phyloP scores from a whole-genome alignment of 805 yeast genomes.

The Candida easanensis region DNA sequence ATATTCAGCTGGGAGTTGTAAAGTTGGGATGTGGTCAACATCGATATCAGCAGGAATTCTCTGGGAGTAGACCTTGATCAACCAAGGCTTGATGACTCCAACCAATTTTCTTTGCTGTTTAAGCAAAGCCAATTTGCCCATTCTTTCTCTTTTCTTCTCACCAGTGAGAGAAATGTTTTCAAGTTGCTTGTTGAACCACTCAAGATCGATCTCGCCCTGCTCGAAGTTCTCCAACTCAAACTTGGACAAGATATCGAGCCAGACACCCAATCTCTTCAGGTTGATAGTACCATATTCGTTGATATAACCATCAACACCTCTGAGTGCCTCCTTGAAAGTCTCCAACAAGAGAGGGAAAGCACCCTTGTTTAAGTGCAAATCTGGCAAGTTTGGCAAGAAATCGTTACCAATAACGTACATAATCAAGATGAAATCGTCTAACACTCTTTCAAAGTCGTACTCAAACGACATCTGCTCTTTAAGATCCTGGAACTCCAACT shows the following conservation, averaged over 20 bases:
- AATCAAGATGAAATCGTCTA: constrained; percentile 90
- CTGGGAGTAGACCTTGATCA: constrained; percentile 33
- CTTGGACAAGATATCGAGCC: constrained; percentile 72
- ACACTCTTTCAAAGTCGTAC: constrained; percentile 80
- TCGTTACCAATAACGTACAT: constrained; percentile 97
- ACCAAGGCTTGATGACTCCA: constrained; percentile 50
- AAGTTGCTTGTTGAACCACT: constrained; percentile 86
- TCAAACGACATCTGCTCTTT: constrained; percentile 58
- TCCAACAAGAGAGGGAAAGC: constrained; percentile 91
- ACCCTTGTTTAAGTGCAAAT: constrained; percentile 88
- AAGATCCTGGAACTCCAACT: constrained; percentile 76
- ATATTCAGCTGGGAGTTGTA: constrained; percentile 42
- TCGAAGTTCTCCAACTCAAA: constrained; percentile 89
- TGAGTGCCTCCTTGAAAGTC: constrained; percentile 80
- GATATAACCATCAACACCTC: constrained; percentile 75
- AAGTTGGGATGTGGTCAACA: constrained; percentile 39
- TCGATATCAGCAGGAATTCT: constrained; percentile 27
- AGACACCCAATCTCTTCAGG: constrained; percentile 62
- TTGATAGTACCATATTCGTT: constrained; percentile 82
- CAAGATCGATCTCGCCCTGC: constrained; percentile 75
- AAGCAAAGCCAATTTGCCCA: constrained; percentile 61
- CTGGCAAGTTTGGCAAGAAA: constrained; percentile 95
- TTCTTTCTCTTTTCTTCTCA: constrained; percentile 60
- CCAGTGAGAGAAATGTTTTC: constrained; percentile 76
- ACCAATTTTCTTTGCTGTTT: constrained; percentile 76